Evolutionary conservation across 1,284 basidiomycete species (phyloP).

Genomic region (Cryptococcus amylolentus): DNA sequence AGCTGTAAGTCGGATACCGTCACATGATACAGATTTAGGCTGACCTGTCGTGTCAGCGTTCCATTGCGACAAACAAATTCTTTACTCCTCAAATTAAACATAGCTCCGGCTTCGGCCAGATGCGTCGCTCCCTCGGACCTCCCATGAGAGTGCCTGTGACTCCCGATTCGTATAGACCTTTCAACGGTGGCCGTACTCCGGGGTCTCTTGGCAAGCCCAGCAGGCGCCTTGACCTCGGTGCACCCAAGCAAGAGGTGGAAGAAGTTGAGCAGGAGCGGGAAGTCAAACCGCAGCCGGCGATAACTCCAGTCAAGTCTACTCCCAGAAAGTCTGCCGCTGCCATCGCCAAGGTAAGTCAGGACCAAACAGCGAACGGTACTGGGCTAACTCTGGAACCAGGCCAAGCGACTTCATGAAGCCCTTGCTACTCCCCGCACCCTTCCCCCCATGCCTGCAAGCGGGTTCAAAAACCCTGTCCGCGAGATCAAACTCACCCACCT

Average conservation of each 20-base stretch:
- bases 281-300: not conserved
- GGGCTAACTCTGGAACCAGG: slow-evolving; percentile 11
- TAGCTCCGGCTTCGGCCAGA: slow-evolving; percentile 3
- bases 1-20: slow-evolving; percentile 4
- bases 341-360: slow-evolving; percentile 19
- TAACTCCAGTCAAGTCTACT: slow-evolving; percentile 2
- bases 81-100: slow-evolving; percentile 34
- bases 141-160: slow-evolving; percentile 19
- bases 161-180: slow-evolving; percentile 6
- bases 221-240: slow-evolving; percentile 8
- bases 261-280: not conserved
- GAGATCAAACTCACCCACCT: slow-evolving; percentile 14
- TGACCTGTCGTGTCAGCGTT: slow-evolving; percentile 7
- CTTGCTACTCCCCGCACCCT: slow-evolving; percentile 41
- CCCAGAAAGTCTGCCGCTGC: slow-evolving; percentile 9
- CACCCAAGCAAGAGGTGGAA: slow-evolving; percentile 9
- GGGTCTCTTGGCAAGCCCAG: slow-evolving; percentile 24
- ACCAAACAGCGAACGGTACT: not conserved
- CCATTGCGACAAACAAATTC: slow-evolving; percentile 19
- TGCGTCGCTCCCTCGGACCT: slow-evolving; percentile 25
- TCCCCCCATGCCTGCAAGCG: slow-evolving; percentile 27
- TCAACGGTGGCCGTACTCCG: slow-evolving; percentile 7
- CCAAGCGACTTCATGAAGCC: slow-evolving; percentile 21
- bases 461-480: slow-evolving; percentile 31
- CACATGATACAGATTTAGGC: not conserved